A percentile compares a stretch with the other conserved stretches of the same genome.
These are phyloP conservation scores for Plectosphaerella plurivora DNA, from an alignment of 2,329 filamentous ascomycete species.

Conservation along the genomic window DNA sequence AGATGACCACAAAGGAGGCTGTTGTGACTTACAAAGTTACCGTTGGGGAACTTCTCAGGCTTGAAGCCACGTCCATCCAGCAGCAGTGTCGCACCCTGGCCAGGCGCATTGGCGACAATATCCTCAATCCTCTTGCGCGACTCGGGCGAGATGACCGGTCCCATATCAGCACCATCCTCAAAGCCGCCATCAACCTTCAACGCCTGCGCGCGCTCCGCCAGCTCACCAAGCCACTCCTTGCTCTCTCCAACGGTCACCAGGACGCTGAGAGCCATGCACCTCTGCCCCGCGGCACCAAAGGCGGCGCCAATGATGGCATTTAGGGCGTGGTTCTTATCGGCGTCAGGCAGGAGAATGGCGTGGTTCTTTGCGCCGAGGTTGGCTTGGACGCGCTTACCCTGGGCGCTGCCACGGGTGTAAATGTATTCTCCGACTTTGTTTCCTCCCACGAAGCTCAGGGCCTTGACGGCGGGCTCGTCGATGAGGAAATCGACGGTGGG, in stretches of 20 bases:
- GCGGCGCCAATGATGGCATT: slow-evolving; percentile 64
- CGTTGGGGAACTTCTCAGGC: slow-evolving; percentile 15
- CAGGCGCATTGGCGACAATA: slow-evolving; percentile 14
- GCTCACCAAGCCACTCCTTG: slow-evolving; percentile 59
- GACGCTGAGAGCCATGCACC: slow-evolving; percentile 66
- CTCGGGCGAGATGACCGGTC: slow-evolving; percentile 16
- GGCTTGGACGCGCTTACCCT: slow-evolving; percentile 66
- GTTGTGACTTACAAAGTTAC: slow-evolving; percentile 4
- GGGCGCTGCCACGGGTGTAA: slow-evolving; percentile 61
- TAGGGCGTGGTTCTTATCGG: slow-evolving; percentile 64
- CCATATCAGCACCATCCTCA: slow-evolving; percentile 15
- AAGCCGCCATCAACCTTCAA: slow-evolving; percentile 26
- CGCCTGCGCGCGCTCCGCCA: slow-evolving; percentile 56
- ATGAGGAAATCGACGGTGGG: slow-evolving; percentile 66
- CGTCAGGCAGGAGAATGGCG: slow-evolving; percentile 61
- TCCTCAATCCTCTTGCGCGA: slow-evolving; percentile 14
- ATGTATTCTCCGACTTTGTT: slow-evolving; percentile 69
- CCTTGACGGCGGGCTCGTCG: slow-evolving; percentile 64
- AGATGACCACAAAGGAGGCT: background rate
- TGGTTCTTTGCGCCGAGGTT: slow-evolving; percentile 70
- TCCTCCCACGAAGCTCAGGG: slow-evolving; percentile 63
- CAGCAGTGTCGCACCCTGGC: slow-evolving; percentile 14
- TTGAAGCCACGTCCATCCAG: slow-evolving; percentile 16
- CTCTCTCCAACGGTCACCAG: slow-evolving; percentile 62
- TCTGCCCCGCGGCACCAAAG: slow-evolving; percentile 64